These are phyloP conservation scores for Chytriomyces sp. DNA, from an alignment of 192 early-diverging fungal genomes.

Conservation along the genomic window DNA sequence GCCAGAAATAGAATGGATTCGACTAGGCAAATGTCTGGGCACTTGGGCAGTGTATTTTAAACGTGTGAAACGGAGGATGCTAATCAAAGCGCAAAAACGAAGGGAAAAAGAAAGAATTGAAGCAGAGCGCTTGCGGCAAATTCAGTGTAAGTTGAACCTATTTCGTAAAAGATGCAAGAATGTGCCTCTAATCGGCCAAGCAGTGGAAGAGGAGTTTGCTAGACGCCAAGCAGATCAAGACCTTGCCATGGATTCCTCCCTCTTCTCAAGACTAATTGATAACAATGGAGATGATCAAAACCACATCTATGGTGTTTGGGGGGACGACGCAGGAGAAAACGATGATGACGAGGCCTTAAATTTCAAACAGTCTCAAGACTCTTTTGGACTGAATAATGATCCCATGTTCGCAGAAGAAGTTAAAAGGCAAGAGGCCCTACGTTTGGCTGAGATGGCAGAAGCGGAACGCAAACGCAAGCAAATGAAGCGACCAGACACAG, in stretches of 20 bases:
- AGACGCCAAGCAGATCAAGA: conserved; percentile 20
- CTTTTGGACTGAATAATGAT: conserved; percentile 21
- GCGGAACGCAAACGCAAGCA: background rate
- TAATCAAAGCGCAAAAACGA: background rate
- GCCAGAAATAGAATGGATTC: conserved; percentile 7
- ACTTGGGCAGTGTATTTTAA: conserved; percentile 21
- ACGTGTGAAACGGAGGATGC: conserved; percentile 5
- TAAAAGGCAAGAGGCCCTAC: background rate
- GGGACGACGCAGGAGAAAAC: conserved; percentile 1
- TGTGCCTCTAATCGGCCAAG: background rate
- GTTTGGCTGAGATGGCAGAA: conserved; percentile 11
- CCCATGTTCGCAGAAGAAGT: conserved; percentile 22
- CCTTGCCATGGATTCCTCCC: background rate
- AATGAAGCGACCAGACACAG: background rate
- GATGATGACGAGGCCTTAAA: conserved; percentile 8
- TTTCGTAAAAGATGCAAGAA: background rate
- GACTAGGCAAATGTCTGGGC: background rate
- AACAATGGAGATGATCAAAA: background rate
- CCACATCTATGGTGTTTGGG: conserved; percentile 21
- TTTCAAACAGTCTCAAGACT: background rate
- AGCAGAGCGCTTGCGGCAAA: conserved; percentile 1
- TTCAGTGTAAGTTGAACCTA: background rate
- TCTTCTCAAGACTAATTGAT: conserved; percentile 1
- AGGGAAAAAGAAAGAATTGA: conserved; percentile 9
- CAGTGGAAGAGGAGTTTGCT: conserved; percentile 25